phyloP scores from a whole-genome alignment of 352 stramenopile species.

The Plasmopara viticola region DNA sequence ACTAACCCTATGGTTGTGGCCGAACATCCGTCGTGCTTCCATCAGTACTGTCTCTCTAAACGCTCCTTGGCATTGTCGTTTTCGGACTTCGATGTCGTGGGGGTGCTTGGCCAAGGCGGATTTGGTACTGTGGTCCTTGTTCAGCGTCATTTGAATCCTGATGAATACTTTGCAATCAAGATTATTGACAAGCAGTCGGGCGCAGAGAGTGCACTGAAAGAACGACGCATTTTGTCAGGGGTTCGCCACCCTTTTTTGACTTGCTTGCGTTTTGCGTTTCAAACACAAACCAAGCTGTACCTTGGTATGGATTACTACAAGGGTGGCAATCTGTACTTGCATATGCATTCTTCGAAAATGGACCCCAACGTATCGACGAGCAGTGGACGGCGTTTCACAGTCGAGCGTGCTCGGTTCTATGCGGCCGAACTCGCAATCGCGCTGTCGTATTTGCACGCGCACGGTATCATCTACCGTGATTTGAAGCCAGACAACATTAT shows the following conservation, averaged over 20 bases:
- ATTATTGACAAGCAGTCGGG: constrained; percentile 83
- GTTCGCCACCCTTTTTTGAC: constrained; percentile 77
- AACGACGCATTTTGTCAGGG: constrained; percentile 67
- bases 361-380: constrained; percentile 71
- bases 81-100: constrained; percentile 80
- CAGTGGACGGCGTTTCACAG: constrained; percentile 55
- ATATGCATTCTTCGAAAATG: constrained; percentile 85
- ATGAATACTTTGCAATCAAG: constrained; percentile 85
- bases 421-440: constrained; percentile 80
- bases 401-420: constrained; percentile 81
- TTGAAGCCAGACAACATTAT: constrained; percentile 88
- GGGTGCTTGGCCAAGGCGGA: constrained; percentile 71
- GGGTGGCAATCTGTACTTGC: constrained; percentile 77
- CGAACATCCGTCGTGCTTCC: constrained; percentile 71
- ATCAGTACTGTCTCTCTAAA: constrained; percentile 80
- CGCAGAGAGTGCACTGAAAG: constrained; percentile 67
- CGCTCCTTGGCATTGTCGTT: constrained; percentile 77
- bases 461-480: constrained; percentile 85
- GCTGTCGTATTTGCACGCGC: constrained; percentile 80
- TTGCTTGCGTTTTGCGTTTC: constrained; percentile 80
- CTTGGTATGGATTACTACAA: constrained; percentile 84
- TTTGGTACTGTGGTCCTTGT: constrained; percentile 80
- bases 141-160: constrained; percentile 62
- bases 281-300: constrained; percentile 79
- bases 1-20: constrained; percentile 73